phyloP scores from a whole-genome alignment of 768 basidiomycete genomes.

The Erythrobasidium yunnanense region DNA sequence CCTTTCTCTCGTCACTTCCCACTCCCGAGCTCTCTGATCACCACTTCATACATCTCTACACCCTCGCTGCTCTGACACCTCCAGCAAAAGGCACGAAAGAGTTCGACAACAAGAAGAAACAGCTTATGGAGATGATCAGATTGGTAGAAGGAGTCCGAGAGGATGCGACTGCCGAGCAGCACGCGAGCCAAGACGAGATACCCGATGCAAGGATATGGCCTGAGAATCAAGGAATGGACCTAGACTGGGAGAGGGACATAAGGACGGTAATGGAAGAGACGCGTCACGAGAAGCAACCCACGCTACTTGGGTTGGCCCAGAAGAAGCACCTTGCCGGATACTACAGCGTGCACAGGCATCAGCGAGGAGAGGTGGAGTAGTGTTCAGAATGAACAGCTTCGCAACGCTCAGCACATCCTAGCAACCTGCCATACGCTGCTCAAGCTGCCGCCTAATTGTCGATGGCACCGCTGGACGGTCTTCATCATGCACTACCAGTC shows the following conservation, averaged over 20 bases:
- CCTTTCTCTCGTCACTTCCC: slow-evolving; percentile 23
- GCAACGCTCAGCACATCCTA: not conserved
- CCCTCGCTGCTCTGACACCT: slow-evolving; percentile 30
- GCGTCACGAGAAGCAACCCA: not conserved
- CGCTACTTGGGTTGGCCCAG: not conserved
- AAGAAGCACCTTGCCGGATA: slow-evolving; percentile 17
- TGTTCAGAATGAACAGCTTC: not conserved
- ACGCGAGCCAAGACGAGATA: not conserved
- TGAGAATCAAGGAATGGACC: slow-evolving; percentile 7
- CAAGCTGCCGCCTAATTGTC: too few species aligned
- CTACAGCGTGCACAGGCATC: not conserved
- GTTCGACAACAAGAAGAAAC: slow-evolving; percentile 1
- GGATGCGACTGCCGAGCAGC: not conserved
- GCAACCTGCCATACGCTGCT: too few species aligned
- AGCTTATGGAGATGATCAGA: slow-evolving; percentile 11
- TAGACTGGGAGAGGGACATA: not conserved
- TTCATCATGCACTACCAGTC: too few species aligned
- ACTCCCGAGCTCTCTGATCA: slow-evolving; percentile 17
- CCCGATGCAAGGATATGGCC: slow-evolving; percentile 21
- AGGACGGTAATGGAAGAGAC: not conserved
- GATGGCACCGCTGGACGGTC: too few species aligned
- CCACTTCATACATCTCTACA: slow-evolving; percentile 31
- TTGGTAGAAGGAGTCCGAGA: slow-evolving; percentile 19
- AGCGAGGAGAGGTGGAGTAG: not conserved
- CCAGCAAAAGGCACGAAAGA: not conserved